Conservation (phyloP, 164 flowering plant genomes). For the Stephania cephalantha region DNA sequence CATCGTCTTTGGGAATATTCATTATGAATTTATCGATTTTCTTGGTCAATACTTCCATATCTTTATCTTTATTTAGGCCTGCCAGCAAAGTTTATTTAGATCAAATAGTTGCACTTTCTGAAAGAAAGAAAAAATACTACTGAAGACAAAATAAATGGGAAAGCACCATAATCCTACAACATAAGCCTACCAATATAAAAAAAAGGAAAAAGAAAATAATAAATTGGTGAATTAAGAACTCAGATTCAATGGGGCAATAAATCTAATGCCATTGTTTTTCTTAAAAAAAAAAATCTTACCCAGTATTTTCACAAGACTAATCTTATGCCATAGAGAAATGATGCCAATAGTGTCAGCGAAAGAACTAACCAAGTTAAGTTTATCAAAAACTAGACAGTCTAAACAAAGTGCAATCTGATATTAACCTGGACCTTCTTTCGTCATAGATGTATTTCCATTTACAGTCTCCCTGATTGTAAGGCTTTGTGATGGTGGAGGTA, state of each 20-base stretch:
- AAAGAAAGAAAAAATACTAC: not conserved
- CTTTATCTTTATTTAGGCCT: conserved; percentile 24
- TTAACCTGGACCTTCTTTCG: conserved; percentile 17
- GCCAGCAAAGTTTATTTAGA: conserved; percentile 15
- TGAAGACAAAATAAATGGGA: not conserved
- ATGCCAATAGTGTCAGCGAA: conserved; percentile 12
- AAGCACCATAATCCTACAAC: not conserved
- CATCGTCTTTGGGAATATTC: conserved; percentile 11
- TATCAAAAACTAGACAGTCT: conserved; percentile 16
- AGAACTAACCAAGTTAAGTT: conserved; percentile 13
- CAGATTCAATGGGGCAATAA: not conserved
- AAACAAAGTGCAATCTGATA: conserved; percentile 7
- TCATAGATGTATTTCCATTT: conserved; percentile 11
- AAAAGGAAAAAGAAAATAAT: not conserved
- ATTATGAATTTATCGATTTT: conserved; percentile 7
- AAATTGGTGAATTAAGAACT: not conserved
- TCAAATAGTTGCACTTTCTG: not conserved
- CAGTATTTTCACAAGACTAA: conserved; percentile 11
- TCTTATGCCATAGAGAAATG: conserved; percentile 15
- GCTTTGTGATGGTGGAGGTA: conserved; percentile 20
- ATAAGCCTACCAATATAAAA: not conserved
- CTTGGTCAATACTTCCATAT: conserved; percentile 12
- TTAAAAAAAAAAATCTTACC: conserved; percentile 20
- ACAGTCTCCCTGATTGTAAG: conserved; percentile 14
- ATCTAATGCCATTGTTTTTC: not conserved